Percentiles rank a stretch among this genome's conserved stretches.
These are phyloP conservation scores for Talaromyces sp. DNA, from an alignment of 2,329 filamentous ascomycete species.

Conservation along the genomic window DNA sequence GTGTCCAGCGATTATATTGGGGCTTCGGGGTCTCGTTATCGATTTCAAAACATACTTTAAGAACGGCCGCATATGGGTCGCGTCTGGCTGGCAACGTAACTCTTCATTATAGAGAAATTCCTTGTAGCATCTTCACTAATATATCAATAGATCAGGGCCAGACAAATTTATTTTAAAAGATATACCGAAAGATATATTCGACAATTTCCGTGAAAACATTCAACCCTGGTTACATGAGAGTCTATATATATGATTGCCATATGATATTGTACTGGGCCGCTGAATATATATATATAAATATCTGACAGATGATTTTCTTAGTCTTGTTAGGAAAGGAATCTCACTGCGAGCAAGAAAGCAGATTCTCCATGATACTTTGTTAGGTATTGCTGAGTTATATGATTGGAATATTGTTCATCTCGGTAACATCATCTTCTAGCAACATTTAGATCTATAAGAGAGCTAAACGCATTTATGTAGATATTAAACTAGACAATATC, in stretches of 20 bases:
- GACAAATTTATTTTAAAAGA: background rate
- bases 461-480: background rate
- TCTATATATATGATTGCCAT: background rate
- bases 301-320: background rate
- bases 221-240: background rate
- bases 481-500: slow-evolving; percentile 5
- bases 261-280: background rate
- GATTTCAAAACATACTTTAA: background rate
- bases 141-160: background rate
- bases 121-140: background rate
- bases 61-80: background rate
- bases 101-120: background rate
- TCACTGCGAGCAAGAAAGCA: background rate
- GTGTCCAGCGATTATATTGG: background rate
- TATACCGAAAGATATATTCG: background rate
- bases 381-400: slow-evolving; percentile 1
- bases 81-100: slow-evolving; percentile 4
- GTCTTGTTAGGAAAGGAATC: background rate
- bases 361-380: background rate
- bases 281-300: background rate
- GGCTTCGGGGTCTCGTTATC: background rate
- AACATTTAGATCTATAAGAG: background rate
- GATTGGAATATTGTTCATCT: background rate
- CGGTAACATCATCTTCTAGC: background rate
- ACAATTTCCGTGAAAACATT: background rate